Conservation (phyloP, 2,329 filamentous ascomycete species). For the Aspergillus sp. region DNA sequence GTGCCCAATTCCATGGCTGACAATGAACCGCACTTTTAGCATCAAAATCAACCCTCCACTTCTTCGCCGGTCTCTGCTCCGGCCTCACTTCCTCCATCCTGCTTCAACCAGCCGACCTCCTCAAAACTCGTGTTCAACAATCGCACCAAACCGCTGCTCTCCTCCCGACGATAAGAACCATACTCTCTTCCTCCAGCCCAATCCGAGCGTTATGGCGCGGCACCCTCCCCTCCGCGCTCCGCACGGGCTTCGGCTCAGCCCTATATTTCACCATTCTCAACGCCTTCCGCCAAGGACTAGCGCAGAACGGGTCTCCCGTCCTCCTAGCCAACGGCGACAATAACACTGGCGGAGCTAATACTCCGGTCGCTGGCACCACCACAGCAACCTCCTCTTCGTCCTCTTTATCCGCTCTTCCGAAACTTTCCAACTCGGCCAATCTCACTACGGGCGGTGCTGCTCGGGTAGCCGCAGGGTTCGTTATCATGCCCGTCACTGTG, state of each 20-base stretch:
- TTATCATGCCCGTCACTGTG: conserved; percentile 92
- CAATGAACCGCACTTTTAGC: conserved; percentile 15
- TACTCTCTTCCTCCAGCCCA: conserved; percentile 58
- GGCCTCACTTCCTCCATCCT: conserved; percentile 82
- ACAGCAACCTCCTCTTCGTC: conserved; percentile 33
- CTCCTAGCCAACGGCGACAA: conserved; percentile 24
- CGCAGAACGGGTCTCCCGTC: conserved; percentile 34
- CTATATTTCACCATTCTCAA: conserved; percentile 91
- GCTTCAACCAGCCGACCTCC: conserved; percentile 86
- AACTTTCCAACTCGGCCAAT: conserved; percentile 76
- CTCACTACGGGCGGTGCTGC: conserved; percentile 76
- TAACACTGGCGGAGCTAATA: conserved; percentile 7
- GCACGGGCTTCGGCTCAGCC: conserved; percentile 85
- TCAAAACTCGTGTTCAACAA: conserved; percentile 95
- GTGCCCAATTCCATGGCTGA: too few relatives aligned
- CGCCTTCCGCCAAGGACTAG: conserved; percentile 63
- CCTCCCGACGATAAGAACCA: conserved; percentile 57
- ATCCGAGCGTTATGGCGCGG: conserved; percentile 81
- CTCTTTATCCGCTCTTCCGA: conserved; percentile 59
- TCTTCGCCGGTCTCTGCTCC: conserved; percentile 77
- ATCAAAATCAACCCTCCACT: conserved; percentile 60
- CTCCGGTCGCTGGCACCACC: conserved; percentile 5
- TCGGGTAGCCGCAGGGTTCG: conserved; percentile 74
- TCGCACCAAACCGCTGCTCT: conserved; percentile 61
- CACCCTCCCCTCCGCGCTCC: conserved; percentile 82